A percentile compares a stretch with the other conserved stretches of the same genome.
These are phyloP conservation scores for Fusarium neocosmosporiellum DNA, from an alignment of 2,329 filamentous ascomycete species.

Conservation along the genomic window DNA sequence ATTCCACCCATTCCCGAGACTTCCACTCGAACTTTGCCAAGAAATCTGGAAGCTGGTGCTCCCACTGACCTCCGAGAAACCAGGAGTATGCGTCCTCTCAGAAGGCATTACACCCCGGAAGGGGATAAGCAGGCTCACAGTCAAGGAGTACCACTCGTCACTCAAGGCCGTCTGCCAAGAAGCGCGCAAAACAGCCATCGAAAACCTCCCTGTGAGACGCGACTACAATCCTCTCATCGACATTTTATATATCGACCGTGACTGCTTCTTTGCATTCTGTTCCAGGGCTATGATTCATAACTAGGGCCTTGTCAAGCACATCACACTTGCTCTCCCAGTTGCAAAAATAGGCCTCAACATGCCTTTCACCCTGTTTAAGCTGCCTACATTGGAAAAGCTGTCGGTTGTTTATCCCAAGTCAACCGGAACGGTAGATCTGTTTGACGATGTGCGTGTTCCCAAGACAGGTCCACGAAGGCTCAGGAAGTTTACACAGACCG, in stretches of 20 bases:
- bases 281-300: not conserved
- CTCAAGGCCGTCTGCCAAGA: not conserved
- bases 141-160: not conserved
- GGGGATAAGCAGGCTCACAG: not conserved
- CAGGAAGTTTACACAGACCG: not conserved
- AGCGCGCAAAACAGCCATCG: not conserved
- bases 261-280: not conserved
- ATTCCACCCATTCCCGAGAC: not conserved
- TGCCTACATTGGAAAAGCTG: not conserved
- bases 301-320: not conserved
- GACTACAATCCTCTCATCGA: not conserved
- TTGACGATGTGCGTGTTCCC: not conserved
- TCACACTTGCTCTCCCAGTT: not conserved
- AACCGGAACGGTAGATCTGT: not conserved
- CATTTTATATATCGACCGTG: not conserved
- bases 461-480: not conserved
- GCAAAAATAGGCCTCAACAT: not conserved
- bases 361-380: not conserved
- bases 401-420: not conserved
- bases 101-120: too few relatives aligned
- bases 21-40: not conserved
- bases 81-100: not conserved
- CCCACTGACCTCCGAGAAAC: not conserved
- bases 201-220: not conserved
- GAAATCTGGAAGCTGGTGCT: not conserved